phyloP scores from a whole-genome alignment of 306 rosid genomes.

The Vachellia collinsii region DNA sequence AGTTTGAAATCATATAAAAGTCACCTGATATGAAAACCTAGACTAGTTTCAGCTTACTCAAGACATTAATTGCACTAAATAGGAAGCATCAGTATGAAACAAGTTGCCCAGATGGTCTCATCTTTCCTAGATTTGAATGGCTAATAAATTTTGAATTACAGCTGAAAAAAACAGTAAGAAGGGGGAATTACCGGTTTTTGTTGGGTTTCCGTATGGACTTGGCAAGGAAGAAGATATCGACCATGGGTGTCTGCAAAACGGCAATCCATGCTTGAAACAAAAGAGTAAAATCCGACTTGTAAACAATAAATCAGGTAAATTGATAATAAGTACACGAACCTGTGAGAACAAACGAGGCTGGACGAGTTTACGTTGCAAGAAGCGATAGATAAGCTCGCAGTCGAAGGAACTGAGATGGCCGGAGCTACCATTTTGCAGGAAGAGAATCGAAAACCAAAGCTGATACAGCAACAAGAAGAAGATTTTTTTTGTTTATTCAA shows the following conservation, averaged over 20 bases:
- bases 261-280: background rate
- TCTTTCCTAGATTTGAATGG: background rate
- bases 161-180: background rate
- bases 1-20: slow-evolving; percentile 18
- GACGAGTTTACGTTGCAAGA: slow-evolving; percentile 51
- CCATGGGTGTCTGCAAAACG: slow-evolving; percentile 51
- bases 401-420: slow-evolving; percentile 56
- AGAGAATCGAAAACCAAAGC: background rate
- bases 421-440: slow-evolving; percentile 58
- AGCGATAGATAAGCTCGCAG: slow-evolving; percentile 61
- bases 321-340: slow-evolving; percentile 43
- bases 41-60: background rate
- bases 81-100: background rate
- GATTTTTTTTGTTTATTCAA: background rate
- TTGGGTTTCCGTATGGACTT: slow-evolving; percentile 53
- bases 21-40: background rate
- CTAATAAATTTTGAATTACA: background rate
- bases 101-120: background rate
- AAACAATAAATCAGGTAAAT: background rate
- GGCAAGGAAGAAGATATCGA: slow-evolving; percentile 57
- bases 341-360: slow-evolving; percentile 39
- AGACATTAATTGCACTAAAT: background rate
- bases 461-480: background rate
- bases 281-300: background rate
- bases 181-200: slow-evolving; percentile 52